Evolutionary conservation across 345 rosid genomes (phyloP).

Genomic region (Orychophragmus violaceus): DNA sequence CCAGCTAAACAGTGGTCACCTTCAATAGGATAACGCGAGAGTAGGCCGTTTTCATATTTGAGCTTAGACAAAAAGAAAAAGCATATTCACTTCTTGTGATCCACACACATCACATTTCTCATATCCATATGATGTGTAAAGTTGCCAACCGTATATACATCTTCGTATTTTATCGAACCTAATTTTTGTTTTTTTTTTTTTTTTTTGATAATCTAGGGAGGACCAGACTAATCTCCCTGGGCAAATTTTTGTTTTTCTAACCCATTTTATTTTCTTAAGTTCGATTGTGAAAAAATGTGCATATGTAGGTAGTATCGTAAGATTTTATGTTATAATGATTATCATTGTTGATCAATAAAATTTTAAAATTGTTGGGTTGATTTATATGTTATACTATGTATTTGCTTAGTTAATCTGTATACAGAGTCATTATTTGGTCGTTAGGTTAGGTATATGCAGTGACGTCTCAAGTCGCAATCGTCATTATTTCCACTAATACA

Average conservation of each 20-base stretch:
- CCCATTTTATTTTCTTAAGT: not conserved
- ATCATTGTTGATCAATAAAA: not conserved
- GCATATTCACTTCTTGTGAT: constrained; percentile 20
- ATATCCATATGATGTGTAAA: not conserved
- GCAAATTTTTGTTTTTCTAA: not conserved
- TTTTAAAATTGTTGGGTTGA: not conserved
- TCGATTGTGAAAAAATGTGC: not conserved
- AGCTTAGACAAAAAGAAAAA: not conserved
- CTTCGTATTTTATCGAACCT: not conserved
- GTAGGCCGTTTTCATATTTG: not conserved
- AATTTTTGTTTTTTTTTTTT: not conserved
- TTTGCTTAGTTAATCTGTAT: not conserved
- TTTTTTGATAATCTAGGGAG: too few species aligned
- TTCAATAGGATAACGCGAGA: constrained; percentile 2
- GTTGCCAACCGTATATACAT: not conserved
- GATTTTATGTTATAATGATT: not conserved
- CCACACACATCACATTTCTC: constrained; percentile 1
- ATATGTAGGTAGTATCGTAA: not conserved
- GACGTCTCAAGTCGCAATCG: not conserved
- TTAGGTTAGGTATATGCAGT: not conserved
- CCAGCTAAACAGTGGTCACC: constrained; percentile 28
- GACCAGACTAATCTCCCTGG: too few species aligned
- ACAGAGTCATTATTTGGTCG: not conserved
- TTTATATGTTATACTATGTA: not conserved
- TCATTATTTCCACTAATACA: not conserved